Evolutionary conservation across 768 basidiomycete genomes (phyloP).

Genomic region (Trametopsis cervina): DNA sequence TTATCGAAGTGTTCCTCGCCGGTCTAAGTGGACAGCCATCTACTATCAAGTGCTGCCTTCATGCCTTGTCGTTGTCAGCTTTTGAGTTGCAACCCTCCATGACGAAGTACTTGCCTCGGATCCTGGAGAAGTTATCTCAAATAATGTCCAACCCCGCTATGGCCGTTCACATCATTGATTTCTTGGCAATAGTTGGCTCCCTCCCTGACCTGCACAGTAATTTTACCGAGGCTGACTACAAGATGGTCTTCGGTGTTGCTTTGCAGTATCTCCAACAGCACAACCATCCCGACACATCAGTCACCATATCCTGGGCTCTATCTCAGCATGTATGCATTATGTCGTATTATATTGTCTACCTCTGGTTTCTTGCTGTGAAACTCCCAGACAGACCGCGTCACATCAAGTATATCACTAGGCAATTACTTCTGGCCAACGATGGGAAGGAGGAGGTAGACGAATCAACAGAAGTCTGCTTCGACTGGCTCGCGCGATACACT

Average conservation of each 20-base stretch:
- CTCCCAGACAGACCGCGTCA: constrained; percentile 75
- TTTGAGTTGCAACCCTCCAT: constrained; percentile 83
- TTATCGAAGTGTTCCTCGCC: constrained; percentile 67
- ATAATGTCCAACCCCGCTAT: constrained; percentile 93
- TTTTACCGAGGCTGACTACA: constrained; percentile 86
- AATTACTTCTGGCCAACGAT: constrained; percentile 82
- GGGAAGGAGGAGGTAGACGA: constrained; percentile 65
- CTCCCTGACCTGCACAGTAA: constrained; percentile 76
- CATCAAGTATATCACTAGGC: constrained; percentile 79
- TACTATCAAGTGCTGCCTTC: constrained; percentile 83
- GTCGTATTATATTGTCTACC: constrained; percentile 86
- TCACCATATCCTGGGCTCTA: constrained; percentile 73
- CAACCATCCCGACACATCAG: constrained; percentile 52
- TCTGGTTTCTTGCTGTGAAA: constrained; percentile 90
- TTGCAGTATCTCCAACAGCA: constrained; percentile 91
- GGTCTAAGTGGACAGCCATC: constrained; percentile 66
- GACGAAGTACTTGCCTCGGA: constrained; percentile 69
- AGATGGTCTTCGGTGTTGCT: constrained; percentile 91
- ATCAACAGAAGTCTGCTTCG: constrained; percentile 93
- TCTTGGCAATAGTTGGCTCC: constrained; percentile 82
- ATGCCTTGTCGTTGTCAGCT: constrained; percentile 80
- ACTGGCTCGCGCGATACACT: constrained; percentile 93
- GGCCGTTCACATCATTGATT: constrained; percentile 93
- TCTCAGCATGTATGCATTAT: constrained; percentile 88
- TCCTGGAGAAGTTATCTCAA: constrained; percentile 81